Base-by-base conservation (phyloP, 306 rosid species). In the Arachis stenosperma region DNA sequence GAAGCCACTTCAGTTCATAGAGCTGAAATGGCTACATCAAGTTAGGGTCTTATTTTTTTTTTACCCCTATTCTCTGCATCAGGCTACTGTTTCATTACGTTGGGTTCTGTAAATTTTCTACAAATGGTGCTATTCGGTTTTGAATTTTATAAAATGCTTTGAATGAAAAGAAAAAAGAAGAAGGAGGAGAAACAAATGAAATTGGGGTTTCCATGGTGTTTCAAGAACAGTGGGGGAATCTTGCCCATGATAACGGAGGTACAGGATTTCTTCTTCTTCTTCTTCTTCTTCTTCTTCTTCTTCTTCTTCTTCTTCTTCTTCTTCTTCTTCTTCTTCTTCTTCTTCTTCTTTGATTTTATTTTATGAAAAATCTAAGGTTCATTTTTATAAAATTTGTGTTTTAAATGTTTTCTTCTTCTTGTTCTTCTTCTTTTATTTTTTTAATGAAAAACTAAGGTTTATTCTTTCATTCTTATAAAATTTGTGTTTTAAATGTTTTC, bases 41-140 rank as follows among this genome's bases (percentile, higher is more conserved):
- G 14, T 75, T 50, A 64, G 73, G 66, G 36, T 43, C 51, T 62
- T 65, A 46, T 10, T 74, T 58, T 57, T 40, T 30, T 4, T 50
- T 8, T 15, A 6, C 39, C 4, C 58, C 41, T 7, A 71, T 65
- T 39, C 4, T 29, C 50, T 73, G 51, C 6, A 30, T 30, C 41
- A 43, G 42, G 59, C 67, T 57, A 84, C 86, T 87, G 95, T 89
- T 89, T 76, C 84, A 88, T 92, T 70, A 71, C 60, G 53, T 70
- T 52, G 69, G 60, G 71, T 62, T 67, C 37, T 39, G 55, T 70
- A 55, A 61, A 29, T 75, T 42, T 80, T 53, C 10, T 66, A 70
- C 67, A 50, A 55, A 61, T 39, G 74, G 59, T 11, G 46, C 42
- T 17, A 9, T 53, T 70, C 60, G 55, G 6, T 41, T 61, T 76